These are phyloP conservation scores for Globisporangium ultimum DNA, from an alignment of 352 stramenopile species.

Conservation along the genomic window DNA sequence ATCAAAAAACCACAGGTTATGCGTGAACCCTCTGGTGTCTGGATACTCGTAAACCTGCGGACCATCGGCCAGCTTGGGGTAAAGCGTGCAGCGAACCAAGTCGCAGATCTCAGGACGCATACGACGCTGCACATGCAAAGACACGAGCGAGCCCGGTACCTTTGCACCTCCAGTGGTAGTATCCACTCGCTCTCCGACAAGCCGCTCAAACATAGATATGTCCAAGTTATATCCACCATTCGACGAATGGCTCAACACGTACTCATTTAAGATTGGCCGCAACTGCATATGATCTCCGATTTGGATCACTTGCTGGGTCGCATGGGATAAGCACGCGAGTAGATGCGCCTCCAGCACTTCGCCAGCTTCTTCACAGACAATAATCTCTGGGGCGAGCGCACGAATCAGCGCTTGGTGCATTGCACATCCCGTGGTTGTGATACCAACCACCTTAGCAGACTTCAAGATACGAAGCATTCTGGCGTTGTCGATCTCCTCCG, in stretches of 20 bases:
- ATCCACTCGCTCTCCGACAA: background rate
- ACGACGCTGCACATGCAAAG: background rate
- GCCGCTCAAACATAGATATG: constrained; percentile 1
- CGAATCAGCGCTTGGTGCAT: constrained; percentile 1
- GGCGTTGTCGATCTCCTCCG: background rate
- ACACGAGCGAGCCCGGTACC: background rate
- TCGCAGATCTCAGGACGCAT: background rate
- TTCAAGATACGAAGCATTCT: background rate
- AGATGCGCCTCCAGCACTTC: background rate
- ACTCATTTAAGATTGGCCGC: background rate
- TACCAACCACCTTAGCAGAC: background rate
- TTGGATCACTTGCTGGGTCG: background rate
- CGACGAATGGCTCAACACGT: background rate
- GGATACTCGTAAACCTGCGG: background rate
- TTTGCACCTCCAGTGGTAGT: background rate
- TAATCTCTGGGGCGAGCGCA: background rate
- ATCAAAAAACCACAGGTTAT: background rate
- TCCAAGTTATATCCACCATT: background rate
- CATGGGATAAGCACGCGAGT: background rate
- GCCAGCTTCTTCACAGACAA: background rate
- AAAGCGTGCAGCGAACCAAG: background rate
- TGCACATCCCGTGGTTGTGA: background rate
- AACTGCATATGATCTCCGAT: background rate
- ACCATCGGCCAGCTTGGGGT: background rate
- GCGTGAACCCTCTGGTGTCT: background rate